A percentile compares a stretch with the other conserved stretches of the same genome.
phyloP scores from a whole-genome alignment of 805 yeast genomes.

The Saccharomycopsis sp. region DNA sequence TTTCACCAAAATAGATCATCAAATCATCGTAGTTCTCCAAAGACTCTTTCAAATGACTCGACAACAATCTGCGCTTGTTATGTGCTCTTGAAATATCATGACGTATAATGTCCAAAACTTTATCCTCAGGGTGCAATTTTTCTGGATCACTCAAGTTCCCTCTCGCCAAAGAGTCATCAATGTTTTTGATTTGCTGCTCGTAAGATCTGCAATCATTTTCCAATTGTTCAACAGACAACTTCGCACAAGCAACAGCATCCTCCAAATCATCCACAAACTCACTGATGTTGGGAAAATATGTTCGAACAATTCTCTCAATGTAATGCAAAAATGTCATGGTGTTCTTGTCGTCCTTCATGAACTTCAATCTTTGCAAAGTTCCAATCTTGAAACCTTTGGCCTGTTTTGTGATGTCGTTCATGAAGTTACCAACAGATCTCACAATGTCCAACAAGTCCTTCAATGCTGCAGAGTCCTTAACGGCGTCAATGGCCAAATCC shows the following conservation, averaged over 20 bases:
- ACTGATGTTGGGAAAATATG: constrained; percentile 55
- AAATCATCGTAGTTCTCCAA: constrained; percentile 44
- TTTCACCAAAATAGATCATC: constrained; percentile 69
- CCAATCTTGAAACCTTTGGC: constrained; percentile 65
- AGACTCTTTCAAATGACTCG: constrained; percentile 42
- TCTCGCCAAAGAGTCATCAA: constrained; percentile 43
- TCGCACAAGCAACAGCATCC: constrained; percentile 45
- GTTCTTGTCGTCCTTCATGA: constrained; percentile 62
- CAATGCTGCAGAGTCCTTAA: constrained; percentile 45
- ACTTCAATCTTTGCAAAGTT: constrained; percentile 59
- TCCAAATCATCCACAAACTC: constrained; percentile 52
- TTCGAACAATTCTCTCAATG: constrained; percentile 59
- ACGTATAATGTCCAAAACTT: constrained; percentile 43
- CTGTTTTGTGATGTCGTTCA: constrained; percentile 62
- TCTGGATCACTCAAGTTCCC: constrained; percentile 60
- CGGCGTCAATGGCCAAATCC: constrained; percentile 49
- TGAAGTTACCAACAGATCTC: constrained; percentile 66
- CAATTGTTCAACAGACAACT: constrained; percentile 54
- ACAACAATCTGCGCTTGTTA: constrained; percentile 40
- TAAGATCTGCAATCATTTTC: constrained; percentile 51
- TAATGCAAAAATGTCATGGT: constrained; percentile 66
- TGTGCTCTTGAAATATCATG: constrained; percentile 49
- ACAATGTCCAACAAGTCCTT: constrained; percentile 55
- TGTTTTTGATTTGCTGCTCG: constrained; percentile 39
- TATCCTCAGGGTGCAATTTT: constrained; percentile 59